Evolutionary conservation across 495 filamentous ascomycete species (phyloP).

Genomic region (Penicillium bialowiezense): DNA sequence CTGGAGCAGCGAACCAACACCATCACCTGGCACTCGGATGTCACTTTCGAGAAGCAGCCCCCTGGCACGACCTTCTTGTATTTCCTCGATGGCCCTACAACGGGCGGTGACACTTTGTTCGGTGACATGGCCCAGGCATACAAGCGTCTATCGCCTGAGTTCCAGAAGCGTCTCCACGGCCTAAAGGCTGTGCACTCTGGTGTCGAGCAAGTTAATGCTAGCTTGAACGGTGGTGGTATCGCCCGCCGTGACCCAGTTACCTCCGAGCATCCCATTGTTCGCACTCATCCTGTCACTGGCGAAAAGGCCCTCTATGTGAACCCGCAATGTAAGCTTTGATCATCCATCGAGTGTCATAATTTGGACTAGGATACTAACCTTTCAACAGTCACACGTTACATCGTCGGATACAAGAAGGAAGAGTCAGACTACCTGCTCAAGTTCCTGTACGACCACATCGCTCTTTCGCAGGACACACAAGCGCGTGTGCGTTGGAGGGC

Average conservation of each 20-base stretch:
- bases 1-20: conserved; percentile 54
- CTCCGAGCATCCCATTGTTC: conserved; percentile 57
- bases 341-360: not conserved
- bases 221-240: conserved; percentile 47
- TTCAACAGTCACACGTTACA: conserved; percentile 50
- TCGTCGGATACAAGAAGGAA: conserved; percentile 66
- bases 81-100: conserved; percentile 55
- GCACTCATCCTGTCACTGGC: conserved; percentile 58
- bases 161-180: conserved; percentile 56
- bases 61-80: conserved; percentile 66
- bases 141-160: conserved; percentile 52
- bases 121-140: conserved; percentile 57
- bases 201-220: conserved; percentile 49
- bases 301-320: conserved; percentile 88
- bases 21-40: conserved; percentile 64
- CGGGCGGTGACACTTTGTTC: conserved; percentile 66
- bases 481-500: conserved; percentile 55
- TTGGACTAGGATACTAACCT: not conserved
- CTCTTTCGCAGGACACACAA: conserved; percentile 56
- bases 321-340: conserved; percentile 65
- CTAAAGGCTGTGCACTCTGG: conserved; percentile 59
- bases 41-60: conserved; percentile 63
- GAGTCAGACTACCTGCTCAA: conserved; percentile 64
- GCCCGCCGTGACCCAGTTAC: conserved; percentile 53
- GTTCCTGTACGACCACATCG: conserved; percentile 65